Conservation (phyloP, 2,329 filamentous ascomycete genomes). For the Diaporthe nobilis region DNA sequence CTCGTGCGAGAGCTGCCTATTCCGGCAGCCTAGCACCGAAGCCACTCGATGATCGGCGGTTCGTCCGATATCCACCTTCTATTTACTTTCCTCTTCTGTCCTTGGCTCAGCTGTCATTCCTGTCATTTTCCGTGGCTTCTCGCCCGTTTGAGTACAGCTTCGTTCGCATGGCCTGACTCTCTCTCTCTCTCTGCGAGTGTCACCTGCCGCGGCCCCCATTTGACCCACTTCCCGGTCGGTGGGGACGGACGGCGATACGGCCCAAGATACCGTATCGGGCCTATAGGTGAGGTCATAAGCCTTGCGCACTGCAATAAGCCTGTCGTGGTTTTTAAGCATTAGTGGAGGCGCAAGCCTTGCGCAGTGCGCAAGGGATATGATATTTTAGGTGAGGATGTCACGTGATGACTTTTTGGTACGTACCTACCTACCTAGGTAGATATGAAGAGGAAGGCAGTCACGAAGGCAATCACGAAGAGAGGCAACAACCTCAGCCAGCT, state of each 20-base stretch:
- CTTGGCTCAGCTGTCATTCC: neutral
- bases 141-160: neutral
- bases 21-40: slow-evolving; percentile 3
- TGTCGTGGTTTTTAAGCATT: no score
- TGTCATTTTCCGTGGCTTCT: neutral
- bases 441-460: no score
- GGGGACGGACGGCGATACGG: neutral
- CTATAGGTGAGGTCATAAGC: no score
- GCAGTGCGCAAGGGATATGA: no score
- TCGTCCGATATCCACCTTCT: neutral
- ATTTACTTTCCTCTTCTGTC: slow-evolving; percentile 25
- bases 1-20: slow-evolving; percentile 34
- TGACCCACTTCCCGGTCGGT: neutral
- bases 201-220: neutral
- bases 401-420: no score
- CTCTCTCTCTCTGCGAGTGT: neutral
- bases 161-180: neutral
- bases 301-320: no score
- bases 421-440: no score
- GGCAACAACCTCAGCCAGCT: no score
- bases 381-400: no score
- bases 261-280: no score
- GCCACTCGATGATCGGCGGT: neutral
- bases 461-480: no score
- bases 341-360: no score